Base-by-base conservation (phyloP, 441 rosid genomes). In the Eruca vesicaria region DNA sequence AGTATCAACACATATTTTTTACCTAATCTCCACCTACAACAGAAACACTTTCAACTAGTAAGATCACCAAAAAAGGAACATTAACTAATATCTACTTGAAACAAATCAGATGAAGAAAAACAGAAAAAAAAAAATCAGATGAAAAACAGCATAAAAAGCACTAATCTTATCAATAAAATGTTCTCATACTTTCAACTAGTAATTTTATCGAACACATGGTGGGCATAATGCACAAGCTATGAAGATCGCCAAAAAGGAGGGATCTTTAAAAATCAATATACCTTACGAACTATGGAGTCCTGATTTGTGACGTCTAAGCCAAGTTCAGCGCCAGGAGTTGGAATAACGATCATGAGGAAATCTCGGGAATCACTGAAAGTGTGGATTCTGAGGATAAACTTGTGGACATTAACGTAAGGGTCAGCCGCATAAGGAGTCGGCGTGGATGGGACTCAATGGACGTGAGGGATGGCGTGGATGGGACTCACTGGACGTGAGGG, bases 401-500 rank as follows among this genome's bases (percentile, higher is more conserved):
- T n/a, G n/a, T n/a, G 87, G 15, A 88, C 83, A 58, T 72, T 18
- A 35, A 87, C 88, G 53, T 85, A 64, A 8, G 89, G 85, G 32
- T 86, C 84, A 12, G 71, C 81, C 16, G 80, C 52, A 84, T 77
- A 82, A 6, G 91, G 88, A 6, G 4, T 73, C 19, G 89, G 80
- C 7, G 69, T 29, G 0, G 86, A 71, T 0, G 97, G 97, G 9
- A 91, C 84, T 97, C 98, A 94, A 19, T 94, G 90, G 71, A 94
- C 94, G 97, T 89, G n/a, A 92, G 95, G 35, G 81, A 78, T 1
- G 78, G 81, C 81, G 69, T 29, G 0, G 86, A 71, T 0, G 97
- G 97, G 9, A 91, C 84, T 97, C 98, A 94, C 16, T 94, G 90
- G 71, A 94, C 94, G 97, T 89, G n/a, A 92, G 95, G 35, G 81